phyloP scores from a whole-genome alignment of 2,329 filamentous ascomycete species.

The Immersiporthe knoxdaviesiana region DNA sequence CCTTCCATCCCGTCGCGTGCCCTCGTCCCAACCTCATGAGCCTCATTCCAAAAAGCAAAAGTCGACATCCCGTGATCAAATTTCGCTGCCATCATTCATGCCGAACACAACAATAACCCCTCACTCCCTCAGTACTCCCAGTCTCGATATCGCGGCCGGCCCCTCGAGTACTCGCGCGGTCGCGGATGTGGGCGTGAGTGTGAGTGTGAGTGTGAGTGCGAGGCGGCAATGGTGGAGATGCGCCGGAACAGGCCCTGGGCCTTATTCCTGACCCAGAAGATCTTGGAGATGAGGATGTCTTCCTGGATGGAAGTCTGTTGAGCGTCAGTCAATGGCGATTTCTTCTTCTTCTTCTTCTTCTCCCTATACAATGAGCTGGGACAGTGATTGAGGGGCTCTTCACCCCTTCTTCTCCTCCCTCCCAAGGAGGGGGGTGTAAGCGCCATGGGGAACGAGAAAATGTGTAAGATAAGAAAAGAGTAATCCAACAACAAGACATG shows the following conservation, averaged over 20 bases:
- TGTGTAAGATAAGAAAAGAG: not conserved
- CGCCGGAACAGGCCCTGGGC: slow-evolving; percentile 25
- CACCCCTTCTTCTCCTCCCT: too few relatives aligned
- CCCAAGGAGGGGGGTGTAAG: not conserved
- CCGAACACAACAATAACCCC: not conserved
- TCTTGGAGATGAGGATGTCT: slow-evolving; percentile 20
- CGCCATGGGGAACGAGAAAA: not conserved
- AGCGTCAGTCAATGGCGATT: not conserved
- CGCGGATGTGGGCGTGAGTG: not conserved
- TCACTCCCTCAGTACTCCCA: slow-evolving; percentile 16
- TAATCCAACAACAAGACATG: not conserved
- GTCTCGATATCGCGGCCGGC: slow-evolving; percentile 24
- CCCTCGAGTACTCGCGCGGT: slow-evolving; percentile 11
- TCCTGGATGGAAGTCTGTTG: slow-evolving; percentile 15
- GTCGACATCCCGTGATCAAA: not conserved
- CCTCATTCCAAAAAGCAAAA: not conserved
- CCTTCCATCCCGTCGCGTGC: not conserved
- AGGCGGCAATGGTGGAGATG: slow-evolving; percentile 2
- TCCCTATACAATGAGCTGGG: not conserved
- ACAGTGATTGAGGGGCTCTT: not conserved
- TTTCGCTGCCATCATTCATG: not conserved
- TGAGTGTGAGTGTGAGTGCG: slow-evolving; percentile 1
- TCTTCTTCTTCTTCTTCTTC: not conserved
- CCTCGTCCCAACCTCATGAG: not conserved
- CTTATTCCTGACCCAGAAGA: slow-evolving; percentile 22